phyloP scores from a whole-genome alignment of 305 asterid genomes.

The Fraxinus baroniana region DNA sequence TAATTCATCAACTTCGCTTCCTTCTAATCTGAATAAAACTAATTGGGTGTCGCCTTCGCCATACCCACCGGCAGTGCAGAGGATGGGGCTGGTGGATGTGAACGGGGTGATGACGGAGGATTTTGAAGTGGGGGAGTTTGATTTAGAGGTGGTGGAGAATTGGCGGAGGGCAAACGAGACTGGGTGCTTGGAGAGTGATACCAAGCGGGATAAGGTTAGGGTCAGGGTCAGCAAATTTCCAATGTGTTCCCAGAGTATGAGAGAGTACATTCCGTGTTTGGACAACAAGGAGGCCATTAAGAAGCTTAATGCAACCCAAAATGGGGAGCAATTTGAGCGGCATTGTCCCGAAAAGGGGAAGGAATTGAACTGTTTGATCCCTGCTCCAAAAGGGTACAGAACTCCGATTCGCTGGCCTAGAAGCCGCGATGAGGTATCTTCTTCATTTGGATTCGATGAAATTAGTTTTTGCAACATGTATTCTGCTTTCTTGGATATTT shows the following conservation, averaged over 20 bases:
- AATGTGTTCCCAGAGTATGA: constrained; percentile 59
- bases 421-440: constrained; percentile 80
- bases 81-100: constrained; percentile 87
- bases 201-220: constrained; percentile 33
- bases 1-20: constrained; percentile 34
- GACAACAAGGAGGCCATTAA: constrained; percentile 70
- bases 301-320: constrained; percentile 56
- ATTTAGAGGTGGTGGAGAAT: constrained; percentile 58
- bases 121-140: constrained; percentile 76
- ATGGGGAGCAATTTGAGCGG: constrained; percentile 78
- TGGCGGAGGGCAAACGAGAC: constrained; percentile 51
- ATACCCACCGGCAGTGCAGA: constrained; percentile 55
- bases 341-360: constrained; percentile 75
- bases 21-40: constrained; percentile 56
- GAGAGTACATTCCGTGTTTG: constrained; percentile 86
- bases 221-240: constrained; percentile 56
- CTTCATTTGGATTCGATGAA: neutral
- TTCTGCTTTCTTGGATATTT: neutral
- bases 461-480: neutral
- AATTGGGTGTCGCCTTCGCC: constrained; percentile 39
- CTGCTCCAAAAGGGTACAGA: constrained; percentile 79
- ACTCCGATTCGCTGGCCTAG: constrained; percentile 78
- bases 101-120: constrained; percentile 71
- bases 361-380: constrained; percentile 72
- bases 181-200: constrained; percentile 37